Percentiles rank a stretch among this genome's conserved stretches.
These are phyloP conservation scores for Pulveroboletus sp. DNA, from an alignment of 768 basidiomycete genomes.

Conservation along the genomic window DNA sequence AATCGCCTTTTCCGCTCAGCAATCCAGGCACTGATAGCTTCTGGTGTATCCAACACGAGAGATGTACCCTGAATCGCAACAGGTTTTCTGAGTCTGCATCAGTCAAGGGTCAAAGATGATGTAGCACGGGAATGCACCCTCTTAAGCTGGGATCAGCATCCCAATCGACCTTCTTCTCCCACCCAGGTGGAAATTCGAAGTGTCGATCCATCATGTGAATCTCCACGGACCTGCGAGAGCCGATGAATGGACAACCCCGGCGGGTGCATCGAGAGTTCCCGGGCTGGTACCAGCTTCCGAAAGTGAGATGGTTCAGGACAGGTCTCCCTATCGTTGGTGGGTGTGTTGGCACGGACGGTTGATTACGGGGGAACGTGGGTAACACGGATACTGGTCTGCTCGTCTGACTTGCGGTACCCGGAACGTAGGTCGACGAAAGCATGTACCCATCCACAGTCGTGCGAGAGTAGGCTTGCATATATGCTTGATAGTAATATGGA, in stretches of 20 bases:
- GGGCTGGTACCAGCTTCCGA: constrained; percentile 54
- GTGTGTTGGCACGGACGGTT: neutral
- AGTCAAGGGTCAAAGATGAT: neutral
- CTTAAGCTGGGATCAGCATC: constrained; percentile 79
- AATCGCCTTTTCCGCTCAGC: constrained; percentile 83
- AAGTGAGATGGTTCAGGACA: constrained; percentile 15
- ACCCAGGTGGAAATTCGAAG: constrained; percentile 72
- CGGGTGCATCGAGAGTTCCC: constrained; percentile 60
- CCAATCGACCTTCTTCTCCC: constrained; percentile 65
- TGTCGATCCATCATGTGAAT: constrained; percentile 90
- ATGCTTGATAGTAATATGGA: constrained; percentile 55
- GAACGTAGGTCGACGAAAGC: constrained; percentile 36
- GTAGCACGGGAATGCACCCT: constrained; percentile 45
- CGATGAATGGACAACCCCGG: constrained; percentile 61
- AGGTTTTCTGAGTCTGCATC: constrained; percentile 48
- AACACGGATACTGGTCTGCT: neutral
- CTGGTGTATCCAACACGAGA: constrained; percentile 72
- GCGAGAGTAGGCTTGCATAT: constrained; percentile 33
- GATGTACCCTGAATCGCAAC: constrained; percentile 77
- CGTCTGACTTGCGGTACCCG: constrained; percentile 8
- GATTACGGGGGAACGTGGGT: neutral
- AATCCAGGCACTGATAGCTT: constrained; percentile 80
- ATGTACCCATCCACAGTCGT: constrained; percentile 35
- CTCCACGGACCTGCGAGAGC: constrained; percentile 67
- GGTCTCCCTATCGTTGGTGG: constrained; percentile 8